Evolutionary conservation across 1,284 basidiomycete genomes (phyloP), one percentile per base, ranked within the genome.

Genomic region (Boletus semigastroideus): DNA sequence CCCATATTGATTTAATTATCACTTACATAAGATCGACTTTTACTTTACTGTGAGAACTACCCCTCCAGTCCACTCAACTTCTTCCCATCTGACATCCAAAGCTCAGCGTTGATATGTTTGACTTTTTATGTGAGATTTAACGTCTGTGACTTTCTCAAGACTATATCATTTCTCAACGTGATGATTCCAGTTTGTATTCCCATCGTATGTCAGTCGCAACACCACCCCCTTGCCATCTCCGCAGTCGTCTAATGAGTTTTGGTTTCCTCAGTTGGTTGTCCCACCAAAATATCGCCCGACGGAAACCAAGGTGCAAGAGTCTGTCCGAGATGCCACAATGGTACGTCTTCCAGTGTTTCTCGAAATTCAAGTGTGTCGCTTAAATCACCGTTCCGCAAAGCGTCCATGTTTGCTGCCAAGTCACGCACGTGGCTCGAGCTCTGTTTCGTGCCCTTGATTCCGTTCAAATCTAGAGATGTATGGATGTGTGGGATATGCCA

Each of bases 401-500:
- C 67, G 8, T 65, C 76, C 52, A 80, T 76, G 57, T 67, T 73
- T 49, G 68, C 71, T 27, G 78, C 74, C 45, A 81, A 78, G 56
- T 70, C 77, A 5, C 72, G 80, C 49, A 72, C 61, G 14, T 82
- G 79, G 79, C 76, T 81, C 58, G 78, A 80, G 58, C 51, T 81
- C 19, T 82, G 74, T 59, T 78, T 76, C 59, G 69, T 81, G 12
- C 79, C 76, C 20, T 64, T 81, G 47, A 65, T 81, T 28, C 79
- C 79, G 0, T 67, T 82, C 65, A 65, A 50, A 22, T 72, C 75
- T 7, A 70, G 64, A 20, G 72, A 70, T 42, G 61, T 82, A n/a
- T 81, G 79, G 79, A 64, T 75, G 53, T 82, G 79, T 61, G 67
- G 71, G 16, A 77, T 79, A 53, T 81, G 79, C 57, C 75, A 80